Percentiles rank a stretch among this genome's conserved stretches.
Conservation (phyloP, 2,329 filamentous ascomycete species). For the Stromatinia cepivora region DNA sequence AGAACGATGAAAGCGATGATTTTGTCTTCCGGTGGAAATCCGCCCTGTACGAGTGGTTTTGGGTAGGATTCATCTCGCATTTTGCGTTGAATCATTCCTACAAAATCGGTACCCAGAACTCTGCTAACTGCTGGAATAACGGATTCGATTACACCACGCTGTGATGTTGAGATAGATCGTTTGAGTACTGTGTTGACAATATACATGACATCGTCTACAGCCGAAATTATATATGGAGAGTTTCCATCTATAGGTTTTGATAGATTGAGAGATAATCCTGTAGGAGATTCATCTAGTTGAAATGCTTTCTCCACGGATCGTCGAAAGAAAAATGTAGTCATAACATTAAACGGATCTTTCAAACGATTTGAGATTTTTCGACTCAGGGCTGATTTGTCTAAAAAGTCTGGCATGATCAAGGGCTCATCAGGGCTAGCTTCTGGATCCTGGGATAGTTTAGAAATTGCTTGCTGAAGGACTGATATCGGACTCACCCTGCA, state of each 20-base stretch:
- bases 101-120: constrained; percentile 84
- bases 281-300: constrained; percentile 86
- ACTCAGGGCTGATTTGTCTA: constrained; percentile 76
- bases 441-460: constrained; percentile 50
- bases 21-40: constrained; percentile 81
- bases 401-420: constrained; percentile 68
- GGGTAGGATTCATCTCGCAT: constrained; percentile 97
- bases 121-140: constrained; percentile 77
- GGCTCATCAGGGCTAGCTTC: constrained; percentile 53
- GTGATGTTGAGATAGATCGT: constrained; percentile 81
- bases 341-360: constrained; percentile 78
- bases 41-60: constrained; percentile 73
- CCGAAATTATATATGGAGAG: constrained; percentile 88
- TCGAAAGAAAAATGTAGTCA: constrained; percentile 96
- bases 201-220: constrained; percentile 99
- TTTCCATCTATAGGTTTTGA: constrained; percentile 72
- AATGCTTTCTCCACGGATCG: constrained; percentile 97
- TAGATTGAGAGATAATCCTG: constrained; percentile 74
- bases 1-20: constrained; percentile 88
- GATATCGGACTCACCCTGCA: constrained; percentile 63
- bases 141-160: constrained; percentile 72
- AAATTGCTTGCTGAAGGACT: constrained; percentile 33
- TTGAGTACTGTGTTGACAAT: constrained; percentile 92
- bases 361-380: constrained; percentile 77
- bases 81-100: constrained; percentile 95